Evolutionary conservation across 805 yeast species (phyloP).

Genomic region (Pichia deserticola): DNA sequence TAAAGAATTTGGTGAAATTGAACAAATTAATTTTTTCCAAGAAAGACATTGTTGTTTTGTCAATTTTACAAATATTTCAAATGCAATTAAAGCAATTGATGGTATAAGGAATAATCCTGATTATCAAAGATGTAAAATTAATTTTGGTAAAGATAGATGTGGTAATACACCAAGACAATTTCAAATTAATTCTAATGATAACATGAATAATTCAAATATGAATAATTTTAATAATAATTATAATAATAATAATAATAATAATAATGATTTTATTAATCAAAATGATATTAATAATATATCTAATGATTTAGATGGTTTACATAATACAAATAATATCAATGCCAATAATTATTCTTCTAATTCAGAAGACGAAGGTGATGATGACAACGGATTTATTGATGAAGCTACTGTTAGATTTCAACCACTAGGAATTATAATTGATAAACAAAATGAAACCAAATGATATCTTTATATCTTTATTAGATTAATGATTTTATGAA

Average conservation of each 20-base stretch:
- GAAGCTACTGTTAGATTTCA: constrained; percentile 11
- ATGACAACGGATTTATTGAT: constrained; percentile 11
- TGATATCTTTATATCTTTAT: neutral
- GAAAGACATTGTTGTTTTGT: constrained; percentile 87
- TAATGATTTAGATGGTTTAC: neutral
- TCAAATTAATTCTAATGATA: constrained; percentile 10
- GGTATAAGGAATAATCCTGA: constrained; percentile 73
- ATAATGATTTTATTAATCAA: constrained; percentile 12
- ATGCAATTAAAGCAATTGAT: constrained; percentile 88
- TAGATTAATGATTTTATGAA: no score
- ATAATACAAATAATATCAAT: constrained; percentile 4
- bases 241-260: neutral
- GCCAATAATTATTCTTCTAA: constrained; percentile 2
- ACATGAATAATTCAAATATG: no score
- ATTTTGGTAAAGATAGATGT: constrained; percentile 92
- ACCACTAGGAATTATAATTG: constrained; percentile 15
- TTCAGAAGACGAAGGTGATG: constrained; percentile 13
- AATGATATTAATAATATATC: neutral
- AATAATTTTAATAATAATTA: neutral
- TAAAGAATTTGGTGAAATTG: constrained; percentile 83
- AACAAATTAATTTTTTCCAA: constrained; percentile 81
- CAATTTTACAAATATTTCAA: constrained; percentile 83
- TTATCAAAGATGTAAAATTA: constrained; percentile 67
- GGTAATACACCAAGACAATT: constrained; percentile 88
- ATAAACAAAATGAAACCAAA: neutral